Conservation (phyloP, 192 early-diverging fungal genomes). For the Tieghemiomyces parasiticus region DNA sequence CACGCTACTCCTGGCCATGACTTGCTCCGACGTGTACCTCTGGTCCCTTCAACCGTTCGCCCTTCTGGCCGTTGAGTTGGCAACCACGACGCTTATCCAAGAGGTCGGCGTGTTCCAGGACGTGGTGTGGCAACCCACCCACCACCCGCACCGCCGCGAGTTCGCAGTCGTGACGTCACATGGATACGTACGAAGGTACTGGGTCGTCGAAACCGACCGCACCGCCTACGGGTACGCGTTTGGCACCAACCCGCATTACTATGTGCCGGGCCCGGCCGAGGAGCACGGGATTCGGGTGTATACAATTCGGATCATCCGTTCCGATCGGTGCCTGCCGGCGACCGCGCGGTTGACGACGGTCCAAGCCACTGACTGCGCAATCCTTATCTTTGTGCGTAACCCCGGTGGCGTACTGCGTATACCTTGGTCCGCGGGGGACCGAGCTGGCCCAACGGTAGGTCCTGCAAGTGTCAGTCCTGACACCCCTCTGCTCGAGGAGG, state of each 20-base stretch:
- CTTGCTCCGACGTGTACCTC: slow-evolving; percentile 19
- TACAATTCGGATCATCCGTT: slow-evolving; percentile 17
- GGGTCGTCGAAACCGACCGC: slow-evolving; percentile 15
- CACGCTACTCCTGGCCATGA: slow-evolving; percentile 17
- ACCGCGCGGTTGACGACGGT: slow-evolving; percentile 16
- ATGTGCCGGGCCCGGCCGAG: slow-evolving; percentile 25
- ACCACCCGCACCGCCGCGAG: slow-evolving; percentile 5
- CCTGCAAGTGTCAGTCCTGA: slow-evolving; percentile 10
- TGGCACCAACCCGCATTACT: slow-evolving; percentile 20
- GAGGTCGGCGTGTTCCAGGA: slow-evolving; percentile 17
- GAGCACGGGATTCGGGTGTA: slow-evolving; percentile 16
- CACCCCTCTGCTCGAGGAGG: neutral
- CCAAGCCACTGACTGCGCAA: slow-evolving; percentile 7
- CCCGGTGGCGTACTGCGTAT: slow-evolving; percentile 17
- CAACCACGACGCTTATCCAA: slow-evolving; percentile 21
- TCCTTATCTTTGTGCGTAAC: slow-evolving; percentile 16
- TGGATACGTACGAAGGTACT: slow-evolving; percentile 21
- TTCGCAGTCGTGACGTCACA: slow-evolving; percentile 19
- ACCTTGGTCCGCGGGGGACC: slow-evolving; percentile 16
- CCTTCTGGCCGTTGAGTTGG: slow-evolving; percentile 23
- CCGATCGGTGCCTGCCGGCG: slow-evolving; percentile 19
- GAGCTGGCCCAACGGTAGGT: slow-evolving; percentile 12
- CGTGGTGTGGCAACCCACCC: neutral
- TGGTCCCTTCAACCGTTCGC: slow-evolving; percentile 25
- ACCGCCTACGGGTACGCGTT: slow-evolving; percentile 23